phyloP scores from a whole-genome alignment of 1,284 basidiomycete species.

The Heterobasidion irregulare region DNA sequence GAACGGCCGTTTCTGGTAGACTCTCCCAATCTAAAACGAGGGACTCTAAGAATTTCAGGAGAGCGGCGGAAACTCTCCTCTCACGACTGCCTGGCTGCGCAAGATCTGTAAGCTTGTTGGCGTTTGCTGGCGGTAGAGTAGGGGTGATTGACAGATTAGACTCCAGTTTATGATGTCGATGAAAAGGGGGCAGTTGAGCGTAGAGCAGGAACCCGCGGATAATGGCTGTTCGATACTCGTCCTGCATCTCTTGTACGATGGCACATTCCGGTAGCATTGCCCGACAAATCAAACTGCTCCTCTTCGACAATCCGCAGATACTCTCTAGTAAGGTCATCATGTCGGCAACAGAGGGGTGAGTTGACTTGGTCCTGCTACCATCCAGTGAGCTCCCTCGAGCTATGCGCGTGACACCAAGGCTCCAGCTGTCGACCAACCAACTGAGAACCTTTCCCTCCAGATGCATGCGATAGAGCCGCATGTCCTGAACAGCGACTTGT shows the following conservation, averaged over 20 bases:
- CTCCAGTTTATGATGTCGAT: slow-evolving; percentile 1
- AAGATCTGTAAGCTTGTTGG: slow-evolving; percentile 1
- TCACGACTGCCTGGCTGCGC: slow-evolving; percentile 42
- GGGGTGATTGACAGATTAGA: neutral
- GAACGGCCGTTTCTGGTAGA: slow-evolving; percentile 21
- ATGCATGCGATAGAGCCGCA: slow-evolving; percentile 70
- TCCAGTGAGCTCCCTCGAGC: slow-evolving; percentile 15
- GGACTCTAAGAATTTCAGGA: slow-evolving; percentile 52
- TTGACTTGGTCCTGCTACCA: slow-evolving; percentile 26
- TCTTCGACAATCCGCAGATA: slow-evolving; percentile 47
- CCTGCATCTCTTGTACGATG: slow-evolving; percentile 51
- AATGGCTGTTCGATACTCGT: slow-evolving; percentile 45
- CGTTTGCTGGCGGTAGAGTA: neutral
- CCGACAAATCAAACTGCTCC: slow-evolving; percentile 35
- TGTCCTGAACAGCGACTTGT: slow-evolving; percentile 65
- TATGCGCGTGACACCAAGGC: slow-evolving; percentile 28
- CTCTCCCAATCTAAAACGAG: slow-evolving; percentile 42
- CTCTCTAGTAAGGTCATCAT: slow-evolving; percentile 55
- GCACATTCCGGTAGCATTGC: slow-evolving; percentile 56
- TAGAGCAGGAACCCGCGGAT: slow-evolving; percentile 67
- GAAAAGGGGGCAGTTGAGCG: slow-evolving; percentile 47
- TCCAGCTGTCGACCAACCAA: slow-evolving; percentile 81
- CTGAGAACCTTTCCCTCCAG: slow-evolving; percentile 77
- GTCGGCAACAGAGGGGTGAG: slow-evolving; percentile 50
- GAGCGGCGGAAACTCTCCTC: slow-evolving; percentile 55